Conservation (phyloP, 768 basidiomycete genomes). For the Suillus placidus region DNA sequence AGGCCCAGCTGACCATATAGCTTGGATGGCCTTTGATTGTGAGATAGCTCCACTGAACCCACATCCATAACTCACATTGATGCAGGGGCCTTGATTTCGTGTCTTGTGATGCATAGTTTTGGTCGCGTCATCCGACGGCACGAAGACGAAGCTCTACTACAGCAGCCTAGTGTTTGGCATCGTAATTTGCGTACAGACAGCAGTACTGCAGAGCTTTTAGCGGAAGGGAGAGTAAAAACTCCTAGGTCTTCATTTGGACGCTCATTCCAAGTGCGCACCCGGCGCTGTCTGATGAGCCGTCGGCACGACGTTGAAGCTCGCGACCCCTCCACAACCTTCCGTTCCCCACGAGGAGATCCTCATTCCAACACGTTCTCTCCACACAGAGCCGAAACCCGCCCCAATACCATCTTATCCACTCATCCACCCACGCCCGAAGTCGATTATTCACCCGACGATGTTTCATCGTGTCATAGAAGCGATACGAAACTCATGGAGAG, state of each 20-base stretch:
- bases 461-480: background rate
- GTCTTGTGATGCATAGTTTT: slow-evolving; percentile 61
- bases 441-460: background rate
- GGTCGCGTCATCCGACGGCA: slow-evolving; percentile 61
- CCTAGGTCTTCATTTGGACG: slow-evolving; percentile 1
- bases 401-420: background rate
- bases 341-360: background rate
- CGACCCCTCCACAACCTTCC: slow-evolving; percentile 8
- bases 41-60: slow-evolving; percentile 21
- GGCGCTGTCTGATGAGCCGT: slow-evolving; percentile 6
- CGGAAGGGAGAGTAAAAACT: slow-evolving; percentile 9
- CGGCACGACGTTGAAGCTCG: background rate
- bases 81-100: slow-evolving; percentile 57
- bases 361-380: background rate
- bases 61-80: slow-evolving; percentile 9
- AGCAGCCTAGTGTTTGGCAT: slow-evolving; percentile 48
- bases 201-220: slow-evolving; percentile 12
- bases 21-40: slow-evolving; percentile 63
- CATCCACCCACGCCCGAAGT: background rate
- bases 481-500: background rate
- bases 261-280: slow-evolving; percentile 8
- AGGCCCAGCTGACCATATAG: slow-evolving; percentile 46
- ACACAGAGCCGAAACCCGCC: slow-evolving; percentile 12
- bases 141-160: slow-evolving; percentile 57
- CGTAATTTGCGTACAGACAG: slow-evolving; percentile 35